Evolutionary conservation across 1,284 basidiomycete genomes (phyloP), one percentile per base, ranked within the genome.

Genomic region (Moesziomyces sp.): DNA sequence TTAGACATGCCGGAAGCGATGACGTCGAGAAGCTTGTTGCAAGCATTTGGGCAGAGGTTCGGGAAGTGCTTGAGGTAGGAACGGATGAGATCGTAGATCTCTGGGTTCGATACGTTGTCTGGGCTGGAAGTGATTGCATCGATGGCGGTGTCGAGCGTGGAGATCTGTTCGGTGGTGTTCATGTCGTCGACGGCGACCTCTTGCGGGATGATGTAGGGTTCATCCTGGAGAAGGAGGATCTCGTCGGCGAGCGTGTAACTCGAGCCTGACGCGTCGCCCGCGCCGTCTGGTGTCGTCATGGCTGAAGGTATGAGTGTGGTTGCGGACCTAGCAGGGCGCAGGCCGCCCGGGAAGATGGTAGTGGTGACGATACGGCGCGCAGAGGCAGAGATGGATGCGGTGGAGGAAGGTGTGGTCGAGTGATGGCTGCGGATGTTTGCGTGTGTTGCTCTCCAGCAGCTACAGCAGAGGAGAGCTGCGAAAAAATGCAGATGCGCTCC

Each of bases 61-160:
- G 61, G 57, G n/a, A 77, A 75, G 52, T 80, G 58, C 58, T 82
- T 81, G 44, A 83, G 63, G 49, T 81, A 79, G 43, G 79, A 81
- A 10, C 73, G 76, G 52, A 82, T 61, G 34, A 66, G 52, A 49
- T 78, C 71, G 63, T 68, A 83, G 23, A 65, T 53, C 5, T 70
- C 60, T 35, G 55, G 38, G 19, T 55, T 75, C 19, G 71, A 46
- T 45, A 81, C 61, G 49, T 74, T 68, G 48, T 74, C 76, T 3
- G 68, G 58, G 42, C 58, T 69, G 35, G 67, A 61, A 14, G 78
- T 73, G 46, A 81, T 70, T 38, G 65, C 63, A 49, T 80, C 79
- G 58, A 80, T 74, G 45, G 66, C 64, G 18, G 64, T 44, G 53
- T 80, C 75, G 47, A 79, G 63, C 18, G 63, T 64, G 23, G 73